These are phyloP conservation scores for Ulota crispa DNA, from an alignment of 225 moss, liverwort and hornwort species.

Conservation along the genomic window DNA sequence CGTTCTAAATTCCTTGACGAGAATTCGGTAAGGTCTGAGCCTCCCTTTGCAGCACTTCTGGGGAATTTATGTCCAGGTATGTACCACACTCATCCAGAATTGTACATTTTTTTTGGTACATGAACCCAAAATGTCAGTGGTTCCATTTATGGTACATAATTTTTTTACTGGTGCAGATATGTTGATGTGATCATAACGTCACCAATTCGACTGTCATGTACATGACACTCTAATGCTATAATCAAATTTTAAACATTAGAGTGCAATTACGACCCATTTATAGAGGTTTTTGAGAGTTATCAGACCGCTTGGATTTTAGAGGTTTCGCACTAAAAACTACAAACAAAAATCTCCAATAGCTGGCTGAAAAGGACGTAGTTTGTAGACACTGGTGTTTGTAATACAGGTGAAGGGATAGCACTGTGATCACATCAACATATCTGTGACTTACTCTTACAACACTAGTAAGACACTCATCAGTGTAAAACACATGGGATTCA, in stretches of 20 bases:
- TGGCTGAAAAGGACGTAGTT: too few relatives aligned
- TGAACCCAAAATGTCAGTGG: conserved; percentile 39
- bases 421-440: conserved; percentile 29
- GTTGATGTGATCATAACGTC: conserved; percentile 26
- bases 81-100: conserved; percentile 13
- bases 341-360: too few relatives aligned
- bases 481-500: not conserved
- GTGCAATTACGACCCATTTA: too few relatives aligned
- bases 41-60: not conserved
- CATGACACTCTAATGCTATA: not conserved
- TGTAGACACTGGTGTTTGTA: too few relatives aligned
- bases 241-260: too few relatives aligned
- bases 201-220: not conserved
- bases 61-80: conserved; percentile 17
- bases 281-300: too few relatives aligned
- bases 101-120: conserved; percentile 11
- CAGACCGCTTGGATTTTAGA: too few relatives aligned
- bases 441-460: not conserved
- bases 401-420: not conserved
- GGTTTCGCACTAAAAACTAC: too few relatives aligned
- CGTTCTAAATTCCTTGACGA: conserved; percentile 49
- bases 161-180: not conserved
- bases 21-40: conserved; percentile 37
- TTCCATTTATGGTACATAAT: not conserved
- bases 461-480: not conserved